Conservation (phyloP, 805 yeast species). For the Sporopachydermia quercuum region DNA sequence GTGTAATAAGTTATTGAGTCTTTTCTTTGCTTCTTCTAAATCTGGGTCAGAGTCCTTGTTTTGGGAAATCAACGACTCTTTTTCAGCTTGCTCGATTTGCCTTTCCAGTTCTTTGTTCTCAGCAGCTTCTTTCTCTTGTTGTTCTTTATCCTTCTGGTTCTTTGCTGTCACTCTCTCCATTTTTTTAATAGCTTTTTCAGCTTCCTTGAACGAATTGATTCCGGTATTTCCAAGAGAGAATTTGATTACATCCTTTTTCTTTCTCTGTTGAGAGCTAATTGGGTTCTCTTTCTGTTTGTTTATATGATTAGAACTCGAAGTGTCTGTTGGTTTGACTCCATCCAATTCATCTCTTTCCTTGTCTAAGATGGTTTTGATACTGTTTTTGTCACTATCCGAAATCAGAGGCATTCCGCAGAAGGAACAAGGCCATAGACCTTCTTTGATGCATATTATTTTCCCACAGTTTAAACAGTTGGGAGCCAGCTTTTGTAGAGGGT, state of each 20-base stretch:
- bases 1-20: conserved; percentile 56
- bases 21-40: conserved; percentile 50
- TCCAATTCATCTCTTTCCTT: conserved; percentile 35
- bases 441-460: conserved; percentile 77
- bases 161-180: conserved; percentile 35
- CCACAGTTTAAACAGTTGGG: conserved; percentile 95
- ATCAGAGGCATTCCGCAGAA: conserved; percentile 62
- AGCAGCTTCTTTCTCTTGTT: conserved; percentile 22
- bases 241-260: conserved; percentile 11
- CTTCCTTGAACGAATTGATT: conserved; percentile 42
- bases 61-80: conserved; percentile 11
- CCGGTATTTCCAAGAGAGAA: conserved; percentile 6
- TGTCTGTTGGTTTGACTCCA: conserved; percentile 11
- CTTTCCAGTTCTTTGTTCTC: conserved; percentile 13
- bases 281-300: too few relatives aligned
- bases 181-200: conserved; percentile 45
- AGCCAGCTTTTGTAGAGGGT: conserved; percentile 76
- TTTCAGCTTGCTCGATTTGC: conserved; percentile 11
- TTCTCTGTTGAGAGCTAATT: conserved; percentile 10
- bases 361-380: conserved; percentile 37
- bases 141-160: conserved; percentile 10
- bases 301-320: too few relatives aligned
- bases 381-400: conserved; percentile 41
- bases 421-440: conserved; percentile 84
- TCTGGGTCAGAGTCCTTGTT: conserved; percentile 37